phyloP scores from a whole-genome alignment of 139 green algal genomes.

The Helicosporidium sp. region DNA sequence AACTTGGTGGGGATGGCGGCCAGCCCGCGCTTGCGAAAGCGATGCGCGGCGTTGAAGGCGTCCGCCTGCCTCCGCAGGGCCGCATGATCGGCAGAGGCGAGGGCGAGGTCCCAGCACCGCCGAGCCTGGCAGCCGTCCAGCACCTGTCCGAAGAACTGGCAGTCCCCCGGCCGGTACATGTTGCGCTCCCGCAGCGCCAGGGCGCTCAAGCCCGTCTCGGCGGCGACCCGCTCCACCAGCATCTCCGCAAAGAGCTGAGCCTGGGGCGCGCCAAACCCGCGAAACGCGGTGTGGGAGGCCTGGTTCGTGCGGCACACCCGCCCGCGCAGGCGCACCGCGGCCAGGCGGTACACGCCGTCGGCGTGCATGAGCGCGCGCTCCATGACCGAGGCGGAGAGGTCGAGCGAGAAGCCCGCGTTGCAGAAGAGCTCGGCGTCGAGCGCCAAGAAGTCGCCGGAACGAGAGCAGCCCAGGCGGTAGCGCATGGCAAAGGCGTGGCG shows the following conservation, averaged over 20 bases:
- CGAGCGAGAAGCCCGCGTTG: conserved; percentile 72
- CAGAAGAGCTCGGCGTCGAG: conserved; percentile 65
- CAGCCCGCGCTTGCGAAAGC: conserved; percentile 72
- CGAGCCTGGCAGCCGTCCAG: conserved; percentile 29
- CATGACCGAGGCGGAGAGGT: conserved; percentile 65
- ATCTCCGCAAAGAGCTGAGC: conserved; percentile 34
- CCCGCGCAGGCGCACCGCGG: conserved; percentile 34
- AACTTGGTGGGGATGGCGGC: conserved; percentile 83
- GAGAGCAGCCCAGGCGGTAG: conserved; percentile 59
- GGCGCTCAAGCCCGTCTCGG: conserved; percentile 9
- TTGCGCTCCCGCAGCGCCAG: conserved; percentile 38
- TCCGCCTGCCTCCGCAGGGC: conserved; percentile 15
- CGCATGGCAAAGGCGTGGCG: conserved; percentile 64
- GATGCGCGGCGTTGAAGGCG: conserved; percentile 42
- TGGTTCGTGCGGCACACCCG: conserved; percentile 65
- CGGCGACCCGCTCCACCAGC: conserved; percentile 58
- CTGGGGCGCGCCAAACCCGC: conserved; percentile 84
- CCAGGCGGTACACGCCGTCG: conserved; percentile 39
- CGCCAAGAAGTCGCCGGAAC: conserved; percentile 44
- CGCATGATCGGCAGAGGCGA: conserved; percentile 19
- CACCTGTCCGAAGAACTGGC: conserved; percentile 61
- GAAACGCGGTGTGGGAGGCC: conserved; percentile 80
- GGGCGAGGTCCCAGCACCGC: conserved; percentile 16
- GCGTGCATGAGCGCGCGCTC: conserved; percentile 74
- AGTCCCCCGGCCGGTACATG: conserved; percentile 64